Evolutionary conservation across 2,329 filamentous ascomycete genomes (phyloP).

Genomic region (Diaporthe sp.): DNA sequence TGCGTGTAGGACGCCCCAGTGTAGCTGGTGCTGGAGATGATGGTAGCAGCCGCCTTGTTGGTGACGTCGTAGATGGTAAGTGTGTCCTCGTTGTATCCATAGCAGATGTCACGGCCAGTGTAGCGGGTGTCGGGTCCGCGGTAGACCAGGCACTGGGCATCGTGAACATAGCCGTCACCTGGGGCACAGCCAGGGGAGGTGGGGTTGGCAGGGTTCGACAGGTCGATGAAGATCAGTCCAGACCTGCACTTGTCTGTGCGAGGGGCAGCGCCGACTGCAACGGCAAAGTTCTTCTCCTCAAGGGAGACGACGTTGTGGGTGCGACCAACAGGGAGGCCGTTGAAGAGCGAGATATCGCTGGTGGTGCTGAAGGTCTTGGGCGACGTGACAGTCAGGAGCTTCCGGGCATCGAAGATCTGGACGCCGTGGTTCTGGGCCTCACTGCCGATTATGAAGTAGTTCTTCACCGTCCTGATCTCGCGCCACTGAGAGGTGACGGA

Average conservation of each 20-base stretch:
- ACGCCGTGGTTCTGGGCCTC: constrained; percentile 66
- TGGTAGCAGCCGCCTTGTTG: constrained; percentile 59
- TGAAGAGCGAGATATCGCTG: constrained; percentile 53
- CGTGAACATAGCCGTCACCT: constrained; percentile 72
- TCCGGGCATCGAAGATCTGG: constrained; percentile 75
- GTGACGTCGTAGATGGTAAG: constrained; percentile 65
- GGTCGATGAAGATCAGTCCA: constrained; percentile 72
- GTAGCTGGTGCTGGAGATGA: constrained; percentile 68
- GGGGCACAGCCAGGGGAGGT: constrained; percentile 66
- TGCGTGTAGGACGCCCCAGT: constrained; percentile 69
- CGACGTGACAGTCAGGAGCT: constrained; percentile 59
- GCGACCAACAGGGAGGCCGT: constrained; percentile 52
- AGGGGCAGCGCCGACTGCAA: constrained; percentile 58
- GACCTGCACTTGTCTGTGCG: constrained; percentile 61
- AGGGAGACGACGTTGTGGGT: constrained; percentile 68
- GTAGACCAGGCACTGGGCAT: constrained; percentile 71
- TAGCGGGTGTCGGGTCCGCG: constrained; percentile 65
- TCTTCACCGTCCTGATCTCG: constrained; percentile 58
- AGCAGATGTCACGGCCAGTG: constrained; percentile 66
- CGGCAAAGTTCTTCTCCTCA: constrained; percentile 62
- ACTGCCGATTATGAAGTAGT: constrained; percentile 57
- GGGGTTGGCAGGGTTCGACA: constrained; percentile 66
- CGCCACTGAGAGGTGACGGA: constrained; percentile 53
- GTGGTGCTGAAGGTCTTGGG: constrained; percentile 51
- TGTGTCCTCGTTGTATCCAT: constrained; percentile 66